Conservation (phyloP, 768 basidiomycete genomes). For the Naganishia antarctica region DNA sequence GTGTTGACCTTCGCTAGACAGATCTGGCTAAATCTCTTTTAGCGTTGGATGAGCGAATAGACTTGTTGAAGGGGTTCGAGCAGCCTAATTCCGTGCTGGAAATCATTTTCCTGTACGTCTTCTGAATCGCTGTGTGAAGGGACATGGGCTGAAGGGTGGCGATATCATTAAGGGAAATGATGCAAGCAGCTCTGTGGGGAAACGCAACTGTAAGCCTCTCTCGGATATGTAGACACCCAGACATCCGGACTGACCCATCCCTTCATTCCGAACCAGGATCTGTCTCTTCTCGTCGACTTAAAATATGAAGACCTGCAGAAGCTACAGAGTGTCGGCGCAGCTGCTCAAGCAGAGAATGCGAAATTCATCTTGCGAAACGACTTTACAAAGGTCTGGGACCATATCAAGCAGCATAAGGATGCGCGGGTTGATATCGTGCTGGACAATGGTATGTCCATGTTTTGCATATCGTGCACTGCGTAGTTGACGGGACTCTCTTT, state of each 20-base stretch:
- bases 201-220: conserved; percentile 69
- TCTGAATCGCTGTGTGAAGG: not conserved
- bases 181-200: conserved; percentile 61
- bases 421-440: conserved; percentile 75
- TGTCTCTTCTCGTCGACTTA: conserved; percentile 82
- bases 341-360: conserved; percentile 70
- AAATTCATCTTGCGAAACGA: conserved; percentile 82
- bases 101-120: conserved; percentile 45
- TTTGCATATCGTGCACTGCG: too few species aligned
- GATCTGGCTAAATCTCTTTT: conserved; percentile 45
- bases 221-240: not conserved
- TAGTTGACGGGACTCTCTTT: too few species aligned
- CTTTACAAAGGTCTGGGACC: conserved; percentile 66
- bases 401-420: conserved; percentile 58
- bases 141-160: not conserved
- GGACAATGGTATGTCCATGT: conserved; percentile 69
- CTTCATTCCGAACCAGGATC: conserved; percentile 65
- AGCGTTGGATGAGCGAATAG: conserved; percentile 34
- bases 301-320: conserved; percentile 74
- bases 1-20: too few species aligned
- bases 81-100: conserved; percentile 39
- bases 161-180: conserved; percentile 39
- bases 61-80: conserved; percentile 34
- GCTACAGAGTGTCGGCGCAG: conserved; percentile 73
- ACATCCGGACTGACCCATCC: too few species aligned